Conservation (phyloP, 1,139 yeast species). For the Keqinozyma sinolaborantium region DNA sequence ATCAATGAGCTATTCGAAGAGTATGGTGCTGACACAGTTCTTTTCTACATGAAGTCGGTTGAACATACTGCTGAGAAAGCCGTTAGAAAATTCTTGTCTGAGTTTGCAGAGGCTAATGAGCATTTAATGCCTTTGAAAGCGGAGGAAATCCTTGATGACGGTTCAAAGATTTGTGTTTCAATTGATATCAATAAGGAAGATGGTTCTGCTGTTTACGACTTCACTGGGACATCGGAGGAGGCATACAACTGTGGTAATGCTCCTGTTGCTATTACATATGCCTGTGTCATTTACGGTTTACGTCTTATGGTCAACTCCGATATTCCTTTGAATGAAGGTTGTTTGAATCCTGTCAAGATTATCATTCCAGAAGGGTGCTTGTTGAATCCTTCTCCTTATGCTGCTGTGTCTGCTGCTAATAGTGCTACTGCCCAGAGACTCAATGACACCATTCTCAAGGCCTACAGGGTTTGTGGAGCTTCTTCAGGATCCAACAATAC, state of each 20-base stretch:
- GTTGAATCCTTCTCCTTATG: slow-evolving; percentile 34
- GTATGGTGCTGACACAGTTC: slow-evolving; percentile 46
- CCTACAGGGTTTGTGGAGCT: slow-evolving; percentile 5
- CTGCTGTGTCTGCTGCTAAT: slow-evolving; percentile 45
- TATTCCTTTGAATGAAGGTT: slow-evolving; percentile 43
- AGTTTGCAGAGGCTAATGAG: slow-evolving; percentile 22
- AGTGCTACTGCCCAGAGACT: slow-evolving; percentile 44
- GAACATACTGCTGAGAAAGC: slow-evolving; percentile 56
- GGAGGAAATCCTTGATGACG: slow-evolving; percentile 58
- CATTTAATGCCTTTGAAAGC: slow-evolving; percentile 35
- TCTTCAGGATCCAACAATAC: slow-evolving; percentile 15
- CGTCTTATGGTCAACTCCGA: slow-evolving; percentile 39
- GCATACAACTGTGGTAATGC: slow-evolving; percentile 39
- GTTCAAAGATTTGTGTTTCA: slow-evolving; percentile 44
- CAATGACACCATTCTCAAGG: slow-evolving; percentile 22
- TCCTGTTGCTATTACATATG: slow-evolving; percentile 34
- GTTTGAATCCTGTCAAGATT: slow-evolving; percentile 34
- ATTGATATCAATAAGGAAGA: slow-evolving; percentile 37
- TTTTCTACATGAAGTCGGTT: slow-evolving; percentile 56
- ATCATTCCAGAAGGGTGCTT: slow-evolving; percentile 31
- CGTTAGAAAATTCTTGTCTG: slow-evolving; percentile 42
- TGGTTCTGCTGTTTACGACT: slow-evolving; percentile 53
- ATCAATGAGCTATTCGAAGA: slow-evolving; percentile 45
- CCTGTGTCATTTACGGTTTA: slow-evolving; percentile 34
- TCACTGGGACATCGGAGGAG: slow-evolving; percentile 44